phyloP scores from a whole-genome alignment of 805 yeast genomes.

The Wickerhamiella hasegawae region DNA sequence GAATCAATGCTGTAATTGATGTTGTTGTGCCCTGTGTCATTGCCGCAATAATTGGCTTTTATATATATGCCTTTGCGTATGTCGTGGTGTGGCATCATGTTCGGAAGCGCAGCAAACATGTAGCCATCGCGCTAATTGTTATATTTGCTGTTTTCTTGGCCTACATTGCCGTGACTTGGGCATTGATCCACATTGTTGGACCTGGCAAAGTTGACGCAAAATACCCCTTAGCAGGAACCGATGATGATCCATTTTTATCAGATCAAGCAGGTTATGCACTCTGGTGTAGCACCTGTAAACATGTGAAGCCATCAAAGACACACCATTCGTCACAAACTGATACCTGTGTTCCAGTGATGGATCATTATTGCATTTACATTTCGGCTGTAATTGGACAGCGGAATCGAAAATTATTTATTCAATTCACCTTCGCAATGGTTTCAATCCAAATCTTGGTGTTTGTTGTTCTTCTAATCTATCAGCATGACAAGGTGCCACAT shows the following conservation, averaged over 20 bases:
- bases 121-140: constrained; percentile 23
- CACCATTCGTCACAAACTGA: constrained; percentile 48
- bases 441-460: constrained; percentile 26
- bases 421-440: constrained; percentile 26
- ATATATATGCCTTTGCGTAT: constrained; percentile 30
- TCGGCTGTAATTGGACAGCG: constrained; percentile 55
- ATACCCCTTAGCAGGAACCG: constrained; percentile 5
- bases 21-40: constrained; percentile 2
- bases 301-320: constrained; percentile 48
- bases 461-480: constrained; percentile 23
- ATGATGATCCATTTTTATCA: constrained; percentile 34
- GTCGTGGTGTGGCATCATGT: constrained; percentile 29
- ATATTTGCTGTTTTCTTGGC: constrained; percentile 23
- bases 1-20: not conserved
- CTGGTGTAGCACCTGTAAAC: constrained; percentile 56
- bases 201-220: constrained; percentile 34
- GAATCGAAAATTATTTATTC: constrained; percentile 47
- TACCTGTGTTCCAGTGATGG: constrained; percentile 56
- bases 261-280: constrained; percentile 59
- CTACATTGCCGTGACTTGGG: constrained; percentile 29
- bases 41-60: constrained; percentile 22
- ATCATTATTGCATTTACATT: constrained; percentile 71
- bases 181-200: constrained; percentile 30
- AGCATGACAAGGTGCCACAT: constrained; percentile 17
- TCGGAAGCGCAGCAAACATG: constrained; percentile 7